Conservation (phyloP, 352 stramenopile genomes). For the Phytophthora rubi region DNA sequence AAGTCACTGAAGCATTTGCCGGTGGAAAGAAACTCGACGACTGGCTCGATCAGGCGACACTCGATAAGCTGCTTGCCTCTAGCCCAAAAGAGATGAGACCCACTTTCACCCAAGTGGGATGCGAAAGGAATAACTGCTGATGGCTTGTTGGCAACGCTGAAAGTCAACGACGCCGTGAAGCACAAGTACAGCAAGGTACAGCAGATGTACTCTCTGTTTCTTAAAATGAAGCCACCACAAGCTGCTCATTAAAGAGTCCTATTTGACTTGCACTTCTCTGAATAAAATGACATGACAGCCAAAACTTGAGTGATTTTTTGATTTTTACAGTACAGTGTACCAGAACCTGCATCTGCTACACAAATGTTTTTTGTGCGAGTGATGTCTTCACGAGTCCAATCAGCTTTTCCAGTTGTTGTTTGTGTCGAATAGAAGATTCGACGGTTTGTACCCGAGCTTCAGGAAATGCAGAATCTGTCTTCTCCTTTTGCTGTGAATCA, state of each 20-base stretch:
- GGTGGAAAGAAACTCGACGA: background rate
- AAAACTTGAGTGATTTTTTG: too few species aligned
- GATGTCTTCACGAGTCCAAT: conserved; percentile 60
- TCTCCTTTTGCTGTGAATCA: background rate
- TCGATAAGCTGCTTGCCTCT: background rate
- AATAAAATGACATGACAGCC: background rate
- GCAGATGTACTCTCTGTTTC: background rate
- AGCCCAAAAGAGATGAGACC: background rate
- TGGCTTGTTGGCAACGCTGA: background rate
- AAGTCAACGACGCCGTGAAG: background rate
- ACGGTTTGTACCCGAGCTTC: background rate
- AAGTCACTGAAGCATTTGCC: background rate
- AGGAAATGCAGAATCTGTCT: background rate
- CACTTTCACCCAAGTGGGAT: background rate
- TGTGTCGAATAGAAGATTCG: conserved; percentile 35
- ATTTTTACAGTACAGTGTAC: too few species aligned
- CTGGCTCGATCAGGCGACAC: background rate
- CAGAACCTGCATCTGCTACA: too few species aligned
- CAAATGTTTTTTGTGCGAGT: conserved; percentile 4
- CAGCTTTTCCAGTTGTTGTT: conserved; percentile 59
- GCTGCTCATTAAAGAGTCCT: background rate
- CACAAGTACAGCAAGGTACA: background rate
- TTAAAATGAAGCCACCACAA: background rate
- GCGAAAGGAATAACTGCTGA: background rate
- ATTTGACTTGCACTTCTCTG: background rate